Evolutionary conservation across 1,284 basidiomycete species (phyloP), one percentile per base, ranked within the genome.

Genomic region (Ceratobasidium papillatum): DNA sequence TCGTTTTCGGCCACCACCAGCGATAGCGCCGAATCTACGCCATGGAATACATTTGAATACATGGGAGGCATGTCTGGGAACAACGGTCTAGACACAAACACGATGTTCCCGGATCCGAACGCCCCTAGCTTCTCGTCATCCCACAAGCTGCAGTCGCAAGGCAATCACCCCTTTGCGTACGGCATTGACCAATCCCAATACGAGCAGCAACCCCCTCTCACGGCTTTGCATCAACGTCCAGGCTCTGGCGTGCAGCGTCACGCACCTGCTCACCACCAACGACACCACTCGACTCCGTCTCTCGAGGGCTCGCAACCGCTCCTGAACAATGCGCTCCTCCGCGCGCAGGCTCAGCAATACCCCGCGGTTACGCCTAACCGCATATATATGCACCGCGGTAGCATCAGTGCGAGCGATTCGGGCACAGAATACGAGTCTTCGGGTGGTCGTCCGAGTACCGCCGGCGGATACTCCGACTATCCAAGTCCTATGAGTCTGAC

Each of bases 381-480:
- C 4, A 36, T 71, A 22, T 71, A 59, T 34, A 71, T 71, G 66
- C 66, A 71, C 54, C 66, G 66, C 5, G 66, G 66, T 38, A 71
- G 66, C 41, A 49, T 71, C 52, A 71, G 66, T 41, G 38, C 66
- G 38, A 71, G 66, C 32, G 66, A 71, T 25, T 71, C 66, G 36
- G 66, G 66, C 25, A 71, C 66, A 25, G 66, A 71, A 2, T 71
- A 71, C 32, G 66, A 71, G 19, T 71, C 66, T 59, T 59, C 66
- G 12, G 36, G 12, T 19, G 66, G 66, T 12, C 52, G 66, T 8
- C 52, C 66, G 38, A 30, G 66, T 14, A 59, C 66, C 54, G 36
- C 66, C 17, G 49, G 66, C 52, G 66, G 56, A 59, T 71, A 71
- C 66, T 17, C 52, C 52, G 66, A 71, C 52, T 71, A 43, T 71